A percentile compares a stretch with the other conserved stretches of the same genome.
Conservation (phyloP, 495 filamentous ascomycete genomes). For the Rhizodiscina lignyota region DNA sequence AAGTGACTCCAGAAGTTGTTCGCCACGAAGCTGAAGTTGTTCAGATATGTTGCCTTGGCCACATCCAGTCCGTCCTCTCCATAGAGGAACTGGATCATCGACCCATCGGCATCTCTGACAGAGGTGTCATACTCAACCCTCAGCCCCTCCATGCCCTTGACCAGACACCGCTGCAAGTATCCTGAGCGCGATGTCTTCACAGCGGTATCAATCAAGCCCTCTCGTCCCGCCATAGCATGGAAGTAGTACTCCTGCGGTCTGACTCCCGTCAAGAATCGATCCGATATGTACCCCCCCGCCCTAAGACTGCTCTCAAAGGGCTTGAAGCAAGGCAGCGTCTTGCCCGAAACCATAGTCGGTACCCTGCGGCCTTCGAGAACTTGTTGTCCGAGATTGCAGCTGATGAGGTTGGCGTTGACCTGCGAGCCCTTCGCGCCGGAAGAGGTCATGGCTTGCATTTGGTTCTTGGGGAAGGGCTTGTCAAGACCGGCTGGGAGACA, state of each 20-base stretch:
- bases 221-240: constrained; percentile 97
- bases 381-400: constrained; percentile 93
- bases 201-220: constrained; percentile 97
- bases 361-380: constrained; percentile 90
- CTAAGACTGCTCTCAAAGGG: constrained; percentile 78
- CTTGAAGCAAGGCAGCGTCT: constrained; percentile 86
- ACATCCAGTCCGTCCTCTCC: constrained; percentile 94
- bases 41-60: constrained; percentile 82
- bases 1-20: constrained; percentile 51
- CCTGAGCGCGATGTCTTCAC: constrained; percentile 96
- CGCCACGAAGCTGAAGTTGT: constrained; percentile 77
- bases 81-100: constrained; percentile 87
- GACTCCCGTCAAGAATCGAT: constrained; percentile 96
- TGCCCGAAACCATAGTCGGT: constrained; percentile 94
- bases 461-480: constrained; percentile 90
- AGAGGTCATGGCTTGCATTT: constrained; percentile 97
- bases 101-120: constrained; percentile 85
- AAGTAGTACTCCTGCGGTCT: constrained; percentile 98
- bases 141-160: constrained; percentile 97
- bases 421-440: constrained; percentile 86
- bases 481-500: constrained; percentile 71
- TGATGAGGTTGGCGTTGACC: constrained; percentile 96
- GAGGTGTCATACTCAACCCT: constrained; percentile 84
- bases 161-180: constrained; percentile 92
- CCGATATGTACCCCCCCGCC: constrained; percentile 85